A percentile compares a stretch with the other conserved stretches of the same genome.
Evolutionary conservation across 192 early-diverging fungal species (phyloP).

Genomic region (Coemansia sp.): DNA sequence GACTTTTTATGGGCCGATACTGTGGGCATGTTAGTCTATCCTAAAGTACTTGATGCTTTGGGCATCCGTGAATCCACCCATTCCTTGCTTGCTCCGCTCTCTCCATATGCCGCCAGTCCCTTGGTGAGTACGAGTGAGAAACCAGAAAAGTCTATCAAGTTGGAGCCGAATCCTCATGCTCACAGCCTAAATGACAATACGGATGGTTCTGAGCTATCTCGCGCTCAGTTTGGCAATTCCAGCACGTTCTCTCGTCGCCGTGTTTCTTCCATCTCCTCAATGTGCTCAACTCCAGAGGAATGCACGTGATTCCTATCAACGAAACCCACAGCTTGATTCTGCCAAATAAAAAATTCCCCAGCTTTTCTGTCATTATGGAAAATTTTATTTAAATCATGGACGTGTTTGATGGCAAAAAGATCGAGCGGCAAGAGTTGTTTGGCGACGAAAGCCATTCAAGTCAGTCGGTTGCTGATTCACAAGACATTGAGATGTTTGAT

Average conservation of each 20-base stretch:
- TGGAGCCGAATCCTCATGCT: neutral
- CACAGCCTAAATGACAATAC: neutral
- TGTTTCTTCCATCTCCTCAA: slow-evolving; percentile 25
- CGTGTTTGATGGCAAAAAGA: slow-evolving; percentile 26
- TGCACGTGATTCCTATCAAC: neutral
- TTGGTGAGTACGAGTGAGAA: neutral
- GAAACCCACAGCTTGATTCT: neutral
- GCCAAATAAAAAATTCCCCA: no score
- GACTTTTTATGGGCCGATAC: slow-evolving; percentile 57
- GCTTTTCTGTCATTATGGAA: no score
- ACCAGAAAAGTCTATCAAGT: no score
- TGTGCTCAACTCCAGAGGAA: neutral
- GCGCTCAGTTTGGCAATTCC: neutral
- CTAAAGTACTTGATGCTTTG: slow-evolving; percentile 40
- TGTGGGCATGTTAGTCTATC: slow-evolving; percentile 42
- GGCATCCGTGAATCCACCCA: slow-evolving; percentile 20
- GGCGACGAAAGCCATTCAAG: neutral
- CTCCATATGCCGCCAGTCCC: neutral
- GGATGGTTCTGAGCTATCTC: neutral
- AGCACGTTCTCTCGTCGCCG: slow-evolving; percentile 36
- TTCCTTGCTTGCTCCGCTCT: slow-evolving; percentile 6
- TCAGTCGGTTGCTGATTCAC: slow-evolving; percentile 10
- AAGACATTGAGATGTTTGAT: slow-evolving; percentile 45
- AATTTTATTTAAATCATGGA: slow-evolving; percentile 3
- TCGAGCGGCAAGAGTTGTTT: slow-evolving; percentile 38